Base-by-base conservation (phyloP, 164 flowering plant genomes). In the Vitis labrusca region DNA sequence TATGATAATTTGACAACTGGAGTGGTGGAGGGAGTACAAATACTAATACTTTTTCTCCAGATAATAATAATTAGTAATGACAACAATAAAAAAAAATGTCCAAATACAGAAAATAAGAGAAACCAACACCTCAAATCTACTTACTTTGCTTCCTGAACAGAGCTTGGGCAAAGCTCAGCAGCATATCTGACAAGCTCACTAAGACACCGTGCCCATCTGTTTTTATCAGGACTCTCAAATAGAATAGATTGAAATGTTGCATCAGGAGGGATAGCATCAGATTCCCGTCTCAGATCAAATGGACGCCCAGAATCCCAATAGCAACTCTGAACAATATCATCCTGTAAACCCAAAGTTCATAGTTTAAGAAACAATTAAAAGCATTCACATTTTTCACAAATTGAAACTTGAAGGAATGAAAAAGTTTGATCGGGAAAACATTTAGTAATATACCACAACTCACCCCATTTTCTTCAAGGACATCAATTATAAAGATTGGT, bases 401-500 rank as follows among this genome's bases (percentile, higher is more conserved):
- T 50, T 13, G 2, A 27, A 32, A 1, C 14, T 37, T 12, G 27
- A 5, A 11, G 32, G 69, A 55, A 49, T 6, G 12, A 61, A 48
- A 73, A 9, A 19, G 15, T 51, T 16, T 51, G 12, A 58, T 6
- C 11, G n/a, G 11, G 44, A 19, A 30, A 29, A 44, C 37, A 59
- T 8, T 17, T 27, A 49, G 57, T 19, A 17, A 47, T 23, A 73
- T 60, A 37, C 44, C 7, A 37, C 44, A 37, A 37, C 85, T 29
- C 66, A 96, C 99, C 92, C 98, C 99, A 85, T 93, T 86, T 81
- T 96, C 99, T 83, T 96, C 99, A 29, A 96, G 80, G 67, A 96
- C 97, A 76, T 96, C 99, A 64, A 96, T 90, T 69, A 93, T 81
- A 76, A 85, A 92, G 73, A 96, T 96, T 16, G 95, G 92, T 73